Base-by-base conservation (phyloP, 1,139 yeast genomes). In the Lodderomyces metapsilosis region DNA sequence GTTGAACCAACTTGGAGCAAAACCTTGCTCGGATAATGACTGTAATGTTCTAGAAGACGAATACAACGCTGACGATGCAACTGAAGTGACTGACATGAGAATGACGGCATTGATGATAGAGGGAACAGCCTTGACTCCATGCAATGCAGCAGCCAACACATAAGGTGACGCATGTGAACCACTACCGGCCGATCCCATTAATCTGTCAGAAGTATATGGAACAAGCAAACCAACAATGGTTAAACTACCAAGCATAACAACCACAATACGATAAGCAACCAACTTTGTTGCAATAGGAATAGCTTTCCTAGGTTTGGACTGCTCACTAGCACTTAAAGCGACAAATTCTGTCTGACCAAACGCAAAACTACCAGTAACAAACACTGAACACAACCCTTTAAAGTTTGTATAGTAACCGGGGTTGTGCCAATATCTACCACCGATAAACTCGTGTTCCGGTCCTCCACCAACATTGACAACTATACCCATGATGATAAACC, bases 391-490 rank as follows among this genome's bases (percentile, higher is more conserved):
- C 38, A 69, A 52, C 10, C 76, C 76, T 51, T 70, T 70, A 52
- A 70, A 69, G 25, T 56, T 51, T 34, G 70, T 67, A 47, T 57
- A 56, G 25, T 62, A 62, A 35, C 71, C 72, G 4, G 74, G 76
- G 41, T 68, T 52, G 42, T 62, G 61, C 79, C 79, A 75, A 51
- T 68, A 70, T 42, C 58, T 62, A 34, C 76, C 78, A 23, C 80
- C 80, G 48, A 74, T 66, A 46, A 58, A 70, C 3, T 71, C 72
- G 20, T 43, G 46, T 15, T 50, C 46, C 11, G 62, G 59, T 30
- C 69, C 68, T 37, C 71, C 76, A 43, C 76, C 76, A 45, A 64
- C 58, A 43, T 66, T 64, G 37, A 68, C 57, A 23, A 68, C 60
- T 28, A 71, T 64, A 33, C 72, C 72, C 58, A 64, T 64, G 37